Evolutionary conservation across 2,329 filamentous ascomycete genomes (phyloP).

Genomic region (Scedosporium apiospermum): DNA sequence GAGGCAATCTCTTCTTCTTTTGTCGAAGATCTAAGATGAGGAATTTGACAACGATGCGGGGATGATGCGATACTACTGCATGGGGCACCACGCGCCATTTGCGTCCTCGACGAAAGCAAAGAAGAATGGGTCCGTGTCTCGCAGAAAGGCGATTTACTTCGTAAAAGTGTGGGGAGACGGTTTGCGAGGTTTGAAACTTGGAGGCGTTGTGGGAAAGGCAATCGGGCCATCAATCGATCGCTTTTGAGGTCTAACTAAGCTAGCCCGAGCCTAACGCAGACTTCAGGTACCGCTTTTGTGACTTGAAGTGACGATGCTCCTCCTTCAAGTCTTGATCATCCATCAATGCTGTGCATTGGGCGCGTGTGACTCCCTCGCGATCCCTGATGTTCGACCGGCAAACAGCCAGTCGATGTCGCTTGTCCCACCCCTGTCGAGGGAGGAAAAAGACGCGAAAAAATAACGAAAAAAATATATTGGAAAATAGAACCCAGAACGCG

Average conservation of each 20-base stretch:
- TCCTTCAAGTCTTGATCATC: too few relatives aligned
- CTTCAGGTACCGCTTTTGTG: too few relatives aligned
- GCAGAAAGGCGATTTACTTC: background rate
- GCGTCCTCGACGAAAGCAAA: background rate
- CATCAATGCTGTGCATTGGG: too few relatives aligned
- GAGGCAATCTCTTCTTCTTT: background rate
- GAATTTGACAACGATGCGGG: background rate
- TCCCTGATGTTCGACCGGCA: too few relatives aligned
- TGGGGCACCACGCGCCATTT: background rate
- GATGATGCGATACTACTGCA: background rate
- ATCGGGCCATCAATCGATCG: too few relatives aligned
- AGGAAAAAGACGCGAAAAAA: background rate
- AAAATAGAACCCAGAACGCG: background rate
- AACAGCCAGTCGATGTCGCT: too few relatives aligned
- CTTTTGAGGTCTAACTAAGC: too few relatives aligned
- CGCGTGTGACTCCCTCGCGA: too few relatives aligned
- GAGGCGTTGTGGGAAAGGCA: too few relatives aligned
- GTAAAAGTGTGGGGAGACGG: background rate
- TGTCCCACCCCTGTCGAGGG: background rate
- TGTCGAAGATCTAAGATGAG: background rate
- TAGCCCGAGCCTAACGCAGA: too few relatives aligned
- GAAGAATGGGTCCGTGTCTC: background rate
- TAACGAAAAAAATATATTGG: background rate
- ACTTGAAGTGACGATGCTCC: too few relatives aligned
- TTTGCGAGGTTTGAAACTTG: too few relatives aligned